Percentiles rank a stretch among this genome's conserved stretches.
phyloP scores from a whole-genome alignment of 1,139 yeast species.

The Wickerhamomyces sp. region DNA sequence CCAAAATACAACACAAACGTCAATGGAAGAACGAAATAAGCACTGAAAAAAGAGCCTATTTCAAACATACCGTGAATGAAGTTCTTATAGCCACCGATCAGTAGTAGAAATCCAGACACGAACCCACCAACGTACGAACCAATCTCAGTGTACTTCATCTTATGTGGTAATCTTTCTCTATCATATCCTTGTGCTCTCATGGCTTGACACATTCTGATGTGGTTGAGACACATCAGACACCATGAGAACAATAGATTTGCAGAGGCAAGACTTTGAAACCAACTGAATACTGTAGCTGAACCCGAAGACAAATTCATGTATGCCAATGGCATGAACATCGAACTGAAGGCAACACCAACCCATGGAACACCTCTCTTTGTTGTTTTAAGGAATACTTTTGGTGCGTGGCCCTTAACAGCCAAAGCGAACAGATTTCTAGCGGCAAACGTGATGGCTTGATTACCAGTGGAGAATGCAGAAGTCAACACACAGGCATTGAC shows the following conservation, averaged over 20 bases:
- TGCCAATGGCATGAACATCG: conserved; percentile 32
- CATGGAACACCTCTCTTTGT: conserved; percentile 32
- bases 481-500: conserved; percentile 46
- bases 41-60: conserved; percentile 30
- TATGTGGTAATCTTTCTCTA: conserved; percentile 30
- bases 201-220: conserved; percentile 27
- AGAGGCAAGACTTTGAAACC: conserved; percentile 18
- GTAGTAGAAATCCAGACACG: conserved; percentile 27
- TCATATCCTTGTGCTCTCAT: conserved; percentile 30
- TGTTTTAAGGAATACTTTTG: conserved; percentile 35
- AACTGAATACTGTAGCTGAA: conserved; percentile 30
- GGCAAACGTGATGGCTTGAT: conserved; percentile 36
- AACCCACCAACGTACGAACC: conserved; percentile 33
- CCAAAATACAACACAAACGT: conserved; percentile 23
- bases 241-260: conserved; percentile 17
- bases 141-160: conserved; percentile 1
- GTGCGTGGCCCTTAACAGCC: conserved; percentile 45
- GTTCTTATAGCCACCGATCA: conserved; percentile 34
- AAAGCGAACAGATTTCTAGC: conserved; percentile 42
- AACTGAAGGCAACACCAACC: conserved; percentile 30
- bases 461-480: conserved; percentile 51
- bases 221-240: conserved; percentile 27
- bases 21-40: conserved; percentile 33
- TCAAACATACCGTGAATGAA: conserved; percentile 32
- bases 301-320: conserved; percentile 32